phyloP scores from a whole-genome alignment of 2,329 filamentous ascomycete genomes.

The Colletotrichum tofieldiae region DNA sequence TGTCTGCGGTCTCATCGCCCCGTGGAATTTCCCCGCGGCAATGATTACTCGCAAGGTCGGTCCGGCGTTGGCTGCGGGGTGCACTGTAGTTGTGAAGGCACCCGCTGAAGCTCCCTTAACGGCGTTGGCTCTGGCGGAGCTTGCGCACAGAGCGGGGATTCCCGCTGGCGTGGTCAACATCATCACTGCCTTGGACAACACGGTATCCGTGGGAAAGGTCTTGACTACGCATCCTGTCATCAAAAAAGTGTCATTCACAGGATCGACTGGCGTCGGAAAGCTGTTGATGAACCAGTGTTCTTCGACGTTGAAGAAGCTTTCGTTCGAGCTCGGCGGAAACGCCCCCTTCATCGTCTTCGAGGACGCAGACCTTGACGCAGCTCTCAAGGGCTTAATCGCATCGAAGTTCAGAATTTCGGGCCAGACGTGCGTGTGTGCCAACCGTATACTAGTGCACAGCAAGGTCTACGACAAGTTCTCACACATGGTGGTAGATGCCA shows the following conservation, averaged over 20 bases:
- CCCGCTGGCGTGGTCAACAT: constrained; percentile 85
- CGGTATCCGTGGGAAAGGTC: constrained; percentile 68
- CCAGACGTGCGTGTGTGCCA: constrained; percentile 77
- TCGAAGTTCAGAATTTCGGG: constrained; percentile 74
- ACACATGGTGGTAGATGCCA: constrained; percentile 71
- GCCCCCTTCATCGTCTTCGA: constrained; percentile 76
- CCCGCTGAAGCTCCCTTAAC: constrained; percentile 79
- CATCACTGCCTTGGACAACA: constrained; percentile 70
- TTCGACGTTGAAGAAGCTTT: constrained; percentile 76
- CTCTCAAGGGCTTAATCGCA: constrained; percentile 70
- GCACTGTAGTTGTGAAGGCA: constrained; percentile 76
- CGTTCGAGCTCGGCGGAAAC: constrained; percentile 78
- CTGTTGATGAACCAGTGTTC: constrained; percentile 84
- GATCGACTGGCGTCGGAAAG: constrained; percentile 79
- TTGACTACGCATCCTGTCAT: constrained; percentile 78
- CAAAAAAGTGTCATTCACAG: constrained; percentile 87
- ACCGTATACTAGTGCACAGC: constrained; percentile 77
- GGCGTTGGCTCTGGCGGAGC: constrained; percentile 74
- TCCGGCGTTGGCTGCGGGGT: constrained; percentile 78
- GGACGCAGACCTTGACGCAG: constrained; percentile 77
- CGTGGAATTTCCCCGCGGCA: constrained; percentile 78
- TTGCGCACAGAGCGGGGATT: constrained; percentile 83
- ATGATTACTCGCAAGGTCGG: constrained; percentile 78
- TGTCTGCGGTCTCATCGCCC: constrained; percentile 82
- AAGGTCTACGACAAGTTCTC: constrained; percentile 75